Conservation (phyloP, 495 filamentous ascomycete species). For the Penicillium bialowiezense region DNA sequence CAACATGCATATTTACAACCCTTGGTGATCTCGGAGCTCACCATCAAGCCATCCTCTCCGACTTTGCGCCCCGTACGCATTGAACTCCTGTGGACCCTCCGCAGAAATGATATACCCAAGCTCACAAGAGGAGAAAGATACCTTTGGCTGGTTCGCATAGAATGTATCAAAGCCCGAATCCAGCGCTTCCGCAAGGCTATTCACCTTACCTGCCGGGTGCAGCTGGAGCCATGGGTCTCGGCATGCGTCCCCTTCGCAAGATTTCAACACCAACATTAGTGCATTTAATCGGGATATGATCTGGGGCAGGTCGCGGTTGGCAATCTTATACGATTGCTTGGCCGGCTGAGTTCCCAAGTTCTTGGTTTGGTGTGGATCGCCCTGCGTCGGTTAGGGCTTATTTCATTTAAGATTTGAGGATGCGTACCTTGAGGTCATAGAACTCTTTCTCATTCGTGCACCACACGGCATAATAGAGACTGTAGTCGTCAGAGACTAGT, state of each 20-base stretch:
- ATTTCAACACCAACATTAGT: constrained; percentile 59
- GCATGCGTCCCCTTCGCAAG: constrained; percentile 52
- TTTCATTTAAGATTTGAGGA: not conserved
- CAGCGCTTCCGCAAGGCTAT: constrained; percentile 38
- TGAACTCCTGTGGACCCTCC: constrained; percentile 53
- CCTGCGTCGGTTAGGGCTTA: constrained; percentile 20
- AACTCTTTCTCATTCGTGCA: constrained; percentile 58
- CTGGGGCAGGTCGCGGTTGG: constrained; percentile 23
- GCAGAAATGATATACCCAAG: constrained; percentile 56
- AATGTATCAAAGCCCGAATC: constrained; percentile 52
- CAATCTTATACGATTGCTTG: constrained; percentile 20
- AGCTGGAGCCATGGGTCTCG: constrained; percentile 52
- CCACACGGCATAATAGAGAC: constrained; percentile 59
- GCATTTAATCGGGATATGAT: constrained; percentile 54
- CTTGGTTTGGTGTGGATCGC: constrained; percentile 54
- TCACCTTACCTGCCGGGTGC: constrained; percentile 48
- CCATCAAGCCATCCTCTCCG: constrained; percentile 15
- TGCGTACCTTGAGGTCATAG: constrained; percentile 50
- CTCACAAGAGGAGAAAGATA: constrained; percentile 58
- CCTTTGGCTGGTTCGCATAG: constrained; percentile 50
- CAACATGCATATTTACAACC: not conserved
- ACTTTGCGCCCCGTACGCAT: constrained; percentile 18
- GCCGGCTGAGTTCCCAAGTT: constrained; percentile 40
- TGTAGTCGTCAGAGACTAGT: constrained; percentile 48
- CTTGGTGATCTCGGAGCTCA: too few species aligned